Conservation (phyloP, 176 grass and related monocot species). For the Microstegium vimineum region DNA sequence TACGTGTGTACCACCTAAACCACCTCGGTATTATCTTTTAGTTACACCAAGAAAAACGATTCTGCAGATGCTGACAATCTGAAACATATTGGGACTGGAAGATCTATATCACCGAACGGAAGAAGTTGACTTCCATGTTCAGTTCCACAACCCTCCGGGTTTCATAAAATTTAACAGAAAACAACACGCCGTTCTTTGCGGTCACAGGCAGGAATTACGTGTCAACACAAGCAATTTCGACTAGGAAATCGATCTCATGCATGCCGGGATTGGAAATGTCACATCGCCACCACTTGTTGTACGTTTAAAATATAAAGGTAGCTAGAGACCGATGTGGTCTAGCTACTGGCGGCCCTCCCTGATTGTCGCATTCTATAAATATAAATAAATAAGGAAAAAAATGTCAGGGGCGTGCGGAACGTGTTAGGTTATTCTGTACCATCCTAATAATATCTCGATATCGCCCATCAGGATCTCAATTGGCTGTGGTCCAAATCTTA, state of each 20-base stretch:
- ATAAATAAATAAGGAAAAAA: too few relatives aligned
- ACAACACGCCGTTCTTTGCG: not conserved
- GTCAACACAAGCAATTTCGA: not conserved
- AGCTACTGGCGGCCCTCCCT: not conserved
- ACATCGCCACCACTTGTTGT: not conserved
- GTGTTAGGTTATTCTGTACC: constrained; percentile 6
- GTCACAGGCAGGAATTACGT: not conserved
- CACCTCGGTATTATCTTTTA: not conserved
- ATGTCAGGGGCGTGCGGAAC: not conserved
- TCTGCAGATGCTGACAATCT: not conserved
- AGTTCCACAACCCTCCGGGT: not conserved
- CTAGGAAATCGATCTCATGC: not conserved
- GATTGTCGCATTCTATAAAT: not conserved
- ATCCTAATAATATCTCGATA: not conserved
- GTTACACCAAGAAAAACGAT: not conserved
- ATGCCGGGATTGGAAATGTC: not conserved
- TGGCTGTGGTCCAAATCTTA: not conserved
- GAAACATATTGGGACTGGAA: not conserved
- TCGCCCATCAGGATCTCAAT: not conserved
- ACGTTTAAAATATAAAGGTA: not conserved
- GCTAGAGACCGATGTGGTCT: too few relatives aligned
- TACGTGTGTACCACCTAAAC: not conserved
- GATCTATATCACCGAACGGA: not conserved
- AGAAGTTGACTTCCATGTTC: constrained; percentile 7
- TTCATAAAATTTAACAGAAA: not conserved